Percentiles rank a stretch among this genome's conserved stretches.
Evolutionary conservation across 495 filamentous ascomycete genomes (phyloP).

Genomic region (Tuber borchii): DNA sequence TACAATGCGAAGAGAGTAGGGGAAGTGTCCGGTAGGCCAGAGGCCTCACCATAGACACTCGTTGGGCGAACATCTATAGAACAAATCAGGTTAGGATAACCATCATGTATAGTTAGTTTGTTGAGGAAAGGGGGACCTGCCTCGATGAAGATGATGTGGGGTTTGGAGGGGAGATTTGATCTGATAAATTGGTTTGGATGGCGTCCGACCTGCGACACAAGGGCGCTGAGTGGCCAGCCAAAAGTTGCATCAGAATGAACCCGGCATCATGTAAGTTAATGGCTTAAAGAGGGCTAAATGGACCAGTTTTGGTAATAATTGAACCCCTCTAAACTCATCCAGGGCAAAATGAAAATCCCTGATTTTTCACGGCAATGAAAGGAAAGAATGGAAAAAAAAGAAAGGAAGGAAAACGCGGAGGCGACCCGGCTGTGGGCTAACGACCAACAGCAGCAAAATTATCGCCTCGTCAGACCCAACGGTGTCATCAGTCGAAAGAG

Average conservation of each 20-base stretch:
- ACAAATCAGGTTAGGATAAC: background rate
- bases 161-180: conserved; percentile 9
- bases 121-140: background rate
- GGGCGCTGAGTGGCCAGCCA: background rate
- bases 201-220: background rate
- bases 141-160: background rate
- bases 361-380: background rate
- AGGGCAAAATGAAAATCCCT: background rate
- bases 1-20: conserved; percentile 17
- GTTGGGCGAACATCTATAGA: conserved; percentile 47
- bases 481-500: conserved; percentile 29
- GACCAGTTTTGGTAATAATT: background rate
- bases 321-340: background rate
- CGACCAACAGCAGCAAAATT: conserved; percentile 20
- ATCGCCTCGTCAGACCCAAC: conserved; percentile 26
- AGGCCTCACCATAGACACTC: conserved; percentile 45
- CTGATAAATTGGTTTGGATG: background rate
- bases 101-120: background rate
- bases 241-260: background rate
- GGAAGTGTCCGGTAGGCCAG: conserved; percentile 42
- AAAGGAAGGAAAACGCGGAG: conserved; percentile 16
- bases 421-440: background rate
- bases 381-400: conserved; percentile 4
- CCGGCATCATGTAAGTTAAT: background rate
- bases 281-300: background rate